phyloP scores from a whole-genome alignment of 2,329 filamentous ascomycete genomes.

The Penicillium sp. region DNA sequence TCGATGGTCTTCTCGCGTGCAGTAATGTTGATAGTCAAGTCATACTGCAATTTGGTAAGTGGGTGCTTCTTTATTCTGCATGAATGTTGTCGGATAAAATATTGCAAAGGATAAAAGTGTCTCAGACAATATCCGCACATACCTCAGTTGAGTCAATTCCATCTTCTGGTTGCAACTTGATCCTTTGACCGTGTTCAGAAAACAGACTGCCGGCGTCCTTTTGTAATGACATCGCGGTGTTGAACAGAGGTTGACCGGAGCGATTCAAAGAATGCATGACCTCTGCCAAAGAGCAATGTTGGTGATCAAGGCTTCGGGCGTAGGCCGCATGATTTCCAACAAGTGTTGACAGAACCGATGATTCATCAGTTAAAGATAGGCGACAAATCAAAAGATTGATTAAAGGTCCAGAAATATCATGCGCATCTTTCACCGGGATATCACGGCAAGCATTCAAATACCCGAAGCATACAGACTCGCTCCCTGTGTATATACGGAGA shows the following conservation, averaged over 20 bases:
- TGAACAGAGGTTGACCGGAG: slow-evolving; percentile 17
- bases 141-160: slow-evolving; percentile 18
- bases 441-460: slow-evolving; percentile 7
- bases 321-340: not conserved
- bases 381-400: slow-evolving; percentile 4
- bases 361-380: not conserved
- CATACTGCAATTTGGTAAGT: not conserved
- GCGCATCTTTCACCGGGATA: not conserved
- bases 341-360: not conserved
- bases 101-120: no score
- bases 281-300: slow-evolving; percentile 17
- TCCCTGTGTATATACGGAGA: not conserved
- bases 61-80: not conserved
- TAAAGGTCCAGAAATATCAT: not conserved
- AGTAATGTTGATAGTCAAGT: not conserved
- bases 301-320: slow-evolving; percentile 10
- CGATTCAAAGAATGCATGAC: slow-evolving; percentile 12
- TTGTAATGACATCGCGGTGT: slow-evolving; percentile 21
- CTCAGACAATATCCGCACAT: not conserved
- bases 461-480: slow-evolving; percentile 4
- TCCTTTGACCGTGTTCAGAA: not conserved
- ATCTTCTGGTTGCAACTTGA: not conserved
- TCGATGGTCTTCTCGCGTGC: slow-evolving; percentile 7
- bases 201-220: not conserved
- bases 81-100: not conserved